phyloP scores from a whole-genome alignment of 2,329 filamentous ascomycete species.

The Botrytis galanthina region DNA sequence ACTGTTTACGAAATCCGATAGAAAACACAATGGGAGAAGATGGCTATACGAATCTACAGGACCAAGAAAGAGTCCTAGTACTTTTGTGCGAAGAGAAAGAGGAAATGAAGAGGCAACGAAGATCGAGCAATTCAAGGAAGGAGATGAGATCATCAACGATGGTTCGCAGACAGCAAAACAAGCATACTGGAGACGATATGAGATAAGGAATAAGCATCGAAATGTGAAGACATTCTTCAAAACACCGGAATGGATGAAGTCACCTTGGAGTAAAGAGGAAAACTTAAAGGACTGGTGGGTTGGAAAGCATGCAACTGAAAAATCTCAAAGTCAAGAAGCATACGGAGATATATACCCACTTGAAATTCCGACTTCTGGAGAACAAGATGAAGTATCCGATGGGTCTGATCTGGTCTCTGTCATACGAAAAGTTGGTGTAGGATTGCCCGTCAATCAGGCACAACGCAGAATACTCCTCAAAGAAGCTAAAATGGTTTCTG shows the following conservation, averaged over 20 bases:
- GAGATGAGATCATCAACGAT: neutral
- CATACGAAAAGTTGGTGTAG: constrained; percentile 12
- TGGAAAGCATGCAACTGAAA: constrained; percentile 3
- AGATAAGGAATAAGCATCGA: neutral
- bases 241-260: constrained; percentile 6
- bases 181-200: constrained; percentile 5
- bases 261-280: constrained; percentile 6
- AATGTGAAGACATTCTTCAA: constrained; percentile 3
- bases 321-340: constrained; percentile 15
- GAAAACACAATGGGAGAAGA: neutral
- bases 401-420: constrained; percentile 8
- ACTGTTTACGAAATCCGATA: neutral
- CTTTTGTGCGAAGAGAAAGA: neutral
- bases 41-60: neutral
- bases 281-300: constrained; percentile 1
- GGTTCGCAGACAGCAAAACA: neutral
- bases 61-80: neutral
- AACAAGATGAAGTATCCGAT: neutral
- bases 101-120: neutral
- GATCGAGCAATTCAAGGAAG: neutral
- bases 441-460: neutral
- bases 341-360: constrained; percentile 16
- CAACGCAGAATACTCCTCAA: constrained; percentile 11
- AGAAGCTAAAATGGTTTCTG: constrained; percentile 2
- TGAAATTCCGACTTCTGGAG: neutral